phyloP scores from a whole-genome alignment of 768 basidiomycete species.

The Paxillus ammoniavirescens region DNA sequence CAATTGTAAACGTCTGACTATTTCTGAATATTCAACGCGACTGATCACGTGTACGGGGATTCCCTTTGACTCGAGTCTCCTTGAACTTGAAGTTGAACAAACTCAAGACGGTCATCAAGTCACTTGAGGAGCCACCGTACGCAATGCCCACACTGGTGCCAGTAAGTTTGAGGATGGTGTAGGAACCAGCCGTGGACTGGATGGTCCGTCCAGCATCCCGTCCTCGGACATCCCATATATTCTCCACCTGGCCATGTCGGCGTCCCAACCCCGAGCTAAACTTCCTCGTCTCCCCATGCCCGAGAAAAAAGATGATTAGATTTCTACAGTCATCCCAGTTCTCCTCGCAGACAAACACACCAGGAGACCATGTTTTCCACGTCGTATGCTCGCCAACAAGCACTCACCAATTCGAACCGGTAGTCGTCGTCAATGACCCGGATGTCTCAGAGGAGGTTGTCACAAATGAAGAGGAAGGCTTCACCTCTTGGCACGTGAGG shows the following conservation, averaged over 20 bases:
- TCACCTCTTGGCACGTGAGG: conserved; percentile 82
- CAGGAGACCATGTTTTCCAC: conserved; percentile 49
- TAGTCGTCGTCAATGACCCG: conserved; percentile 74
- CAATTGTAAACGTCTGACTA: too few species aligned
- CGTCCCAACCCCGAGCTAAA: neutral
- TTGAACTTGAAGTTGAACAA: too few species aligned
- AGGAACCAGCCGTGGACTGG: neutral
- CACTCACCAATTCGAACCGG: conserved; percentile 83
- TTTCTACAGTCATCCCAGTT: conserved; percentile 80
- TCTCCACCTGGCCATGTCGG: neutral
- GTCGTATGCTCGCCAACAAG: conserved; percentile 19
- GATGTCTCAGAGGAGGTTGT: conserved; percentile 47
- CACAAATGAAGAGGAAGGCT: conserved; percentile 26
- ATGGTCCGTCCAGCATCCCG: neutral
- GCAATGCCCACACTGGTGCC: too few species aligned
- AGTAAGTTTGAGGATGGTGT: neutral
- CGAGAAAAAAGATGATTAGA: conserved; percentile 66
- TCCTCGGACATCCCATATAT: neutral
- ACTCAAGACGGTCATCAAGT: too few species aligned
- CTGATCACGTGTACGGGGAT: conserved; percentile 12
- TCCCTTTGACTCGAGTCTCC: too few species aligned
- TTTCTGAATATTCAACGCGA: too few species aligned
- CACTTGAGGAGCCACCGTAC: too few species aligned
- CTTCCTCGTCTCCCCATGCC: conserved; percentile 83
- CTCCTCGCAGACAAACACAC: conserved; percentile 70